These are phyloP conservation scores for Nemania serpens DNA, from an alignment of 2,329 filamentous ascomycete species.

Conservation along the genomic window DNA sequence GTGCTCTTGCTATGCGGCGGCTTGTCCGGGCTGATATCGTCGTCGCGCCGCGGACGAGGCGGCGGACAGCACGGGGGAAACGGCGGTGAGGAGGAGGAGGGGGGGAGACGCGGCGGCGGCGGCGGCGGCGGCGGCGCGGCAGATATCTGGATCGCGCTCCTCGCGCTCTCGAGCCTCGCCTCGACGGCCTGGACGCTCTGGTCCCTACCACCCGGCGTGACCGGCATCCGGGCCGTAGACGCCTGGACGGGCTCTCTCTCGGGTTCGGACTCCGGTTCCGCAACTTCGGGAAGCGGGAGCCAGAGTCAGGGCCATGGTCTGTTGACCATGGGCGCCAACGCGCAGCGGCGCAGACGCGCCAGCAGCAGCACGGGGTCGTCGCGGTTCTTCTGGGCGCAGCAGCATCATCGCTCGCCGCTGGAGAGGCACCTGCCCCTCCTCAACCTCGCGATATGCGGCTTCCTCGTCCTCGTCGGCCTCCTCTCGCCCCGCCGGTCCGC, in stretches of 20 bases:
- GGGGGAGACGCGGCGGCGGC: background rate
- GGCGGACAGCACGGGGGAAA: background rate
- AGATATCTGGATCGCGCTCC: conserved; percentile 52
- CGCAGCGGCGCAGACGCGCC: conserved; percentile 25
- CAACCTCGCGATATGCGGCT: conserved; percentile 60
- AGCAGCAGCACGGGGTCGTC: conserved; percentile 7
- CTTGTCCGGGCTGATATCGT: background rate
- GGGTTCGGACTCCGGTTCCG: background rate
- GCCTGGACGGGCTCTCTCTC: conserved; percentile 41
- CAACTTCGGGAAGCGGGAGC: background rate
- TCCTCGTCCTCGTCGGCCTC: conserved; percentile 55
- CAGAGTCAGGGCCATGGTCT: background rate
- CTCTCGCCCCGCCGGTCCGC: conserved; percentile 33
- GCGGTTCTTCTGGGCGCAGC: conserved; percentile 26
- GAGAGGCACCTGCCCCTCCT: conserved; percentile 62
- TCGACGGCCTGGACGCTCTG: conserved; percentile 66
- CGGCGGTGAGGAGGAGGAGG: background rate
- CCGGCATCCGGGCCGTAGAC: conserved; percentile 58
- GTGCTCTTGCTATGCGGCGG: conserved; percentile 50
- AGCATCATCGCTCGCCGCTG: conserved; percentile 50
- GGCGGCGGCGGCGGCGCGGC: conserved; percentile 7
- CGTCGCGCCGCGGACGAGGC: background rate
- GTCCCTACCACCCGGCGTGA: conserved; percentile 57
- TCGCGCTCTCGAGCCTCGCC: conserved; percentile 66
- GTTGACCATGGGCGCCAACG: conserved; percentile 18